Conservation (phyloP, 441 rosid species). For the Daphne laureola region DNA sequence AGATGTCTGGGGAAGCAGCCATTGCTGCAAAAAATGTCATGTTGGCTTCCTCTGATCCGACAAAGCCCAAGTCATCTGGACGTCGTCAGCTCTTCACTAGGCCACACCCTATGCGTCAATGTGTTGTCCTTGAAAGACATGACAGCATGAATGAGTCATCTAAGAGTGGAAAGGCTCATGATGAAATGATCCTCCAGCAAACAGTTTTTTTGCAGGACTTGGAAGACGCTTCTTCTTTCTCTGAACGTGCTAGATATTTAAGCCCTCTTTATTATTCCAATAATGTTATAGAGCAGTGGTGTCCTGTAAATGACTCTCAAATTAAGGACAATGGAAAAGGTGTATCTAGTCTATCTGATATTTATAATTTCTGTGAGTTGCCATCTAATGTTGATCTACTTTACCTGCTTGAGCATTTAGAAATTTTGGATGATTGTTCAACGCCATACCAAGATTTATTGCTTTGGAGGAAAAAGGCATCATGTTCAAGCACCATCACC, state of each 20-base stretch:
- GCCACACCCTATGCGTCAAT: slow-evolving; percentile 71
- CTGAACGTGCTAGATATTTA: slow-evolving; percentile 59
- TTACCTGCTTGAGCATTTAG: slow-evolving; percentile 67
- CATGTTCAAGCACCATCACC: slow-evolving; percentile 24
- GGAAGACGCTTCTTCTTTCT: slow-evolving; percentile 71
- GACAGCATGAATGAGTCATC: slow-evolving; percentile 23
- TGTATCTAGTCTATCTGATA: slow-evolving; percentile 23
- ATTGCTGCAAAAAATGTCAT: slow-evolving; percentile 89
- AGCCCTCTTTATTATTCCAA: slow-evolving; percentile 48
- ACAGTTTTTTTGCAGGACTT: slow-evolving; percentile 50
- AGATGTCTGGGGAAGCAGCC: slow-evolving; percentile 90
- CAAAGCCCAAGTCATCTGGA: slow-evolving; percentile 68
- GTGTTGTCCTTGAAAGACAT: slow-evolving; percentile 24
- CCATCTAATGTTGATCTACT: slow-evolving; percentile 42
- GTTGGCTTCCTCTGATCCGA: slow-evolving; percentile 72
- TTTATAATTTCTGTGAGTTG: slow-evolving; percentile 23
- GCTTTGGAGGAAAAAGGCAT: slow-evolving; percentile 62
- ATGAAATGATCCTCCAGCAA: slow-evolving; percentile 40
- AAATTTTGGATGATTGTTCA: slow-evolving; percentile 44
- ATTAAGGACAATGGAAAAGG: slow-evolving; percentile 16
- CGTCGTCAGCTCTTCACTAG: slow-evolving; percentile 77
- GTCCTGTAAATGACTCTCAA: slow-evolving; percentile 22
- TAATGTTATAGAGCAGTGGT: slow-evolving; percentile 21
- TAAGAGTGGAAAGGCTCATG: slow-evolving; percentile 27
- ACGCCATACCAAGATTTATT: slow-evolving; percentile 59